These are phyloP conservation scores for Rhodamnia argentea DNA, from an alignment of 345 rosid species.

Conservation along the genomic window DNA sequence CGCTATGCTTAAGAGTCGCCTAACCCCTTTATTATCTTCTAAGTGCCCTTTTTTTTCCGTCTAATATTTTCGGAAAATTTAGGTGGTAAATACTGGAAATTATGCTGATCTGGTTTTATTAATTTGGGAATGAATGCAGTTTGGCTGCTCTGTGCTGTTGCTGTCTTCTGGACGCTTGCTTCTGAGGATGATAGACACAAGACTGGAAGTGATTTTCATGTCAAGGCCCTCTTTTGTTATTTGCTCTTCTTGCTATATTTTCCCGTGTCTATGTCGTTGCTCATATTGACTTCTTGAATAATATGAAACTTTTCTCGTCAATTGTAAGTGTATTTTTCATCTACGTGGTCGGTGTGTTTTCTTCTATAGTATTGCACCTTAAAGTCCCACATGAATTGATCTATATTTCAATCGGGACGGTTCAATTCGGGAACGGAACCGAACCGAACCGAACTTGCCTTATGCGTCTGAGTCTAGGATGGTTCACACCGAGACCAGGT, in stretches of 20 bases:
- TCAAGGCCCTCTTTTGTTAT: not conserved
- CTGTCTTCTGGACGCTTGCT: constrained; percentile 17
- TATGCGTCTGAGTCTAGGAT: no score
- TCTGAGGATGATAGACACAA: not conserved
- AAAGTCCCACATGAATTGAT: not conserved
- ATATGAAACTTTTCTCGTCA: not conserved
- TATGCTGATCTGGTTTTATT: not conserved
- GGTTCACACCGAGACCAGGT: no score
- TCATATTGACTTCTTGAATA: not conserved
- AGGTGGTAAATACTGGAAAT: not conserved
- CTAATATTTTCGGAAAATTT: not conserved
- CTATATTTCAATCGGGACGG: no score
- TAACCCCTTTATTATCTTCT: not conserved
- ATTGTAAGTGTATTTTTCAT: not conserved
- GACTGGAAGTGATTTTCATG: not conserved
- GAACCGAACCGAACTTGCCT: no score
- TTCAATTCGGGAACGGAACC: no score
- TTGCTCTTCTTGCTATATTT: not conserved
- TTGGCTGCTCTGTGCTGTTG: constrained; percentile 20
- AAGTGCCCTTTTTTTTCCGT: not conserved
- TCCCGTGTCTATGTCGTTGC: not conserved
- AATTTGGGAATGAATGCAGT: not conserved
- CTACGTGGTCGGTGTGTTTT: not conserved
- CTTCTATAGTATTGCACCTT: not conserved
- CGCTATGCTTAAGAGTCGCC: rapidly evolving